These are phyloP conservation scores for Ascochyta clinopodiicola DNA, from an alignment of 2,329 filamentous ascomycete species.

Conservation along the genomic window DNA sequence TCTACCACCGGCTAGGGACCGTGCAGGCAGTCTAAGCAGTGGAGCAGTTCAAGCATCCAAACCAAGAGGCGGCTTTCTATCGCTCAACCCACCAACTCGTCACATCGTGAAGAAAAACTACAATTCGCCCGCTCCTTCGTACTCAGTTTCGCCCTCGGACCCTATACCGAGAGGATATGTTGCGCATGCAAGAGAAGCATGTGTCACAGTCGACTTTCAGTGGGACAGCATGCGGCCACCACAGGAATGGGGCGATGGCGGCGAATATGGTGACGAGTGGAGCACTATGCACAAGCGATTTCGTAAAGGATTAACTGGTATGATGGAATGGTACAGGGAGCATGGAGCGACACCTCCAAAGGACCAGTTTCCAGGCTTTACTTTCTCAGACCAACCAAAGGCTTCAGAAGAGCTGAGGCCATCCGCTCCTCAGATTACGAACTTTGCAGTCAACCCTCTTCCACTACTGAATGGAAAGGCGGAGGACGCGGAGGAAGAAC, in stretches of 20 bases:
- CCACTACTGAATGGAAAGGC: slow-evolving; percentile 42
- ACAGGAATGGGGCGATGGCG: slow-evolving; percentile 85
- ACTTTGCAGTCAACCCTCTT: slow-evolving; percentile 35
- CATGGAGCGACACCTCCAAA: slow-evolving; percentile 50
- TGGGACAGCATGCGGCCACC: slow-evolving; percentile 90
- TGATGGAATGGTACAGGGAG: slow-evolving; percentile 82
- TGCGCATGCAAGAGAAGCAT: slow-evolving; percentile 86
- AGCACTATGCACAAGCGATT: slow-evolving; percentile 93
- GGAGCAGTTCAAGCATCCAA: slow-evolving; percentile 31
- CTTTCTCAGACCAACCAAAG: slow-evolving; percentile 39
- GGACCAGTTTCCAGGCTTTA: slow-evolving; percentile 42
- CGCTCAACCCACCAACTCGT: slow-evolving; percentile 23
- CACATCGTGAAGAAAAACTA: slow-evolving; percentile 59
- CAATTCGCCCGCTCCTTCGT: slow-evolving; percentile 77
- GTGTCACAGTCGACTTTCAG: slow-evolving; percentile 85
- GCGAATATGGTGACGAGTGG: slow-evolving; percentile 92
- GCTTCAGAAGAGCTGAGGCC: slow-evolving; percentile 11
- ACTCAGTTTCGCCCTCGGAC: slow-evolving; percentile 79
- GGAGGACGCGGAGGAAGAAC: slow-evolving; percentile 65
- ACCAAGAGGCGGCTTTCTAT: slow-evolving; percentile 31
- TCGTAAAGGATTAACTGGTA: slow-evolving; percentile 74
- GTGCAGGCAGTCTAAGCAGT: slow-evolving; percentile 53
- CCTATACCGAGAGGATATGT: slow-evolving; percentile 89
- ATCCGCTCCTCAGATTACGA: slow-evolving; percentile 22
- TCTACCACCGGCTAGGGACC: slow-evolving; percentile 50